Base-by-base conservation (phyloP, 2,329 filamentous ascomycete genomes). In the Hypoxylon sp. region DNA sequence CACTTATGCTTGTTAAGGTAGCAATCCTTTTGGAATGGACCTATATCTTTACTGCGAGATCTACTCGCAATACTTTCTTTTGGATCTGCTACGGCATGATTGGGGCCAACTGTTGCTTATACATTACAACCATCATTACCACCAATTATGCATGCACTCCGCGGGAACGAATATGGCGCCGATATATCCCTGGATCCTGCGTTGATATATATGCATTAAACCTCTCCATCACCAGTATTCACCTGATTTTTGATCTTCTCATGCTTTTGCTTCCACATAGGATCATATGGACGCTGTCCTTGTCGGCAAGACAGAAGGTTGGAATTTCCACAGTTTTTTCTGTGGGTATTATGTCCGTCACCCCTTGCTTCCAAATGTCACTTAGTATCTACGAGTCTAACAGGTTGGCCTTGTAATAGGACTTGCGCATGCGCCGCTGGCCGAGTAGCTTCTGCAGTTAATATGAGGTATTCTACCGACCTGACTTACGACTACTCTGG, bases 281-380 rank as follows among this genome's bases (percentile, higher is more conserved):
- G 71, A 81, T 81, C 19, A 81, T 81, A 46, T 81, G 81, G 74
- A 83, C 81, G 51, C 81, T 84, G 70, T 80, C 83, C 54, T 80
- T 81, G 8, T 81, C 82, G 59, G 77, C 75, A 52, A 81, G 81
- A 30, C 61, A 65, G 19, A 71, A 66, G 34, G 54, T 73, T 21
- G 66, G 66, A 2, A 27, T 73, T 11, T 71, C 67, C 9, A 27
- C 70, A 1, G 52, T 73, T n/a, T 73, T 73, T 51, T 70, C 66
- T 9, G 43, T 71, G 1, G 70, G 71, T 1, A 25, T 73, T 2
- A 37, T 68, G 70, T 70, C 57, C 3, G 64, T 69, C n/a, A 12
- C 46, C 25, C 16, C 12, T 9, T 43, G 8, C 2, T 3, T 19
- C 34, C 34, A 7, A 21, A 23, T 25, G 2, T n/a, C n/a, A n/a